Base-by-base conservation (phyloP, 208 protist species). In the Trypanosoma brucei region DNA sequence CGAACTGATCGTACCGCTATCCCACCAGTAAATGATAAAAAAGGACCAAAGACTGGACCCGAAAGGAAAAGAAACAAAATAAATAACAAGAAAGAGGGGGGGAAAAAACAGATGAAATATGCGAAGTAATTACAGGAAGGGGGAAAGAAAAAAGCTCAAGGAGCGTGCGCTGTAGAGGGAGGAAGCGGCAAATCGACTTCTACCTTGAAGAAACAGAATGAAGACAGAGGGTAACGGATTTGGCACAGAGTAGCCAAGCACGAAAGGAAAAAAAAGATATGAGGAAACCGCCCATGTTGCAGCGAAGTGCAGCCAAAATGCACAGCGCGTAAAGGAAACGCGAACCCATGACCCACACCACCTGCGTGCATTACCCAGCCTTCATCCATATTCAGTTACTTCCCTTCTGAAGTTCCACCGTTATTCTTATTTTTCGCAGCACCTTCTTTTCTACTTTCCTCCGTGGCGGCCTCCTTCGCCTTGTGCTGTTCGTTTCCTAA, bases 361-460 rank as follows among this genome's bases (percentile, higher is more conserved):
- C 22, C 22, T 22, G 8, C 44, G 8, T 48, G 44, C 14, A 8
- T 48, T 48, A 14, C 44, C 44, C 14, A 48, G 44, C 44, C 44
- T 48, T 48, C 44, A 48, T 48, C 14, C 44, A 48, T 14, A 60
- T 50, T 55, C 49, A 57, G 39, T 64, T 45, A 46, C 54, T 57
- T 30, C 44, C 45, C 11, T 2, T 30, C 59, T 45, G 31, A 1
- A 60, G 62, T 42, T 37, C 66, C 68, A 6, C 54, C 46, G 31
- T 55, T 79, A 49, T 86, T 76, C 40, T 67, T 68, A 0, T 61
- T 62, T 3, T 68, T 78, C 62, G 92, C 79, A 54, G 75, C 73
- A 9, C 72, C 74, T 62, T 88, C 88, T 45, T 67, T 69, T 61
- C 75, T 75, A 55, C 89, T 78, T 34, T 91, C 77, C 42, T 83